Conservation (phyloP, 345 rosid species). For the Citrus glauca region DNA sequence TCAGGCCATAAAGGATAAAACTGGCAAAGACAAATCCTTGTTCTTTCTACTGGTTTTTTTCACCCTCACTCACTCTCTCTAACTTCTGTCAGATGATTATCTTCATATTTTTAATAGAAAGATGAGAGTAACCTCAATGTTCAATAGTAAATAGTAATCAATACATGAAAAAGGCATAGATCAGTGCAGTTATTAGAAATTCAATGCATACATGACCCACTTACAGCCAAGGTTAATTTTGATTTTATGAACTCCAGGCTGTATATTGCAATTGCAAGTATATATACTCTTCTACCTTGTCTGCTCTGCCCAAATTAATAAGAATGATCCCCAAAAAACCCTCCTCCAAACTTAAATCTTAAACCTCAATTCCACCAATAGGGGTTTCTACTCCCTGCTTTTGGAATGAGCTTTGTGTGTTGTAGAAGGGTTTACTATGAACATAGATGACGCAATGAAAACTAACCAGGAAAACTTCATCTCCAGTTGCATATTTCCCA, state of each 20-base stretch:
- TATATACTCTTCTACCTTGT: background rate
- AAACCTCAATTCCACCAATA: background rate
- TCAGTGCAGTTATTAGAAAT: background rate
- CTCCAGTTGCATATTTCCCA: slow-evolving; percentile 78
- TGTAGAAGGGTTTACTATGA: background rate
- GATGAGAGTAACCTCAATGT: background rate
- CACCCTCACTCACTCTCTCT: background rate
- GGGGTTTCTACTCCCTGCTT: background rate
- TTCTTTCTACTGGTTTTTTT: background rate
- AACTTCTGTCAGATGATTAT: background rate
- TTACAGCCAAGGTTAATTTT: background rate
- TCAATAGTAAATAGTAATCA: background rate
- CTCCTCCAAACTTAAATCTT: background rate
- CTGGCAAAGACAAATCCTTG: background rate
- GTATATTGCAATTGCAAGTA: background rate
- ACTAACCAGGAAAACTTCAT: slow-evolving; percentile 69
- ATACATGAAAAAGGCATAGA: background rate
- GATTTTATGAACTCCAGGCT: background rate
- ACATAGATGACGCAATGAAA: slow-evolving; percentile 9
- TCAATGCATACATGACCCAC: background rate
- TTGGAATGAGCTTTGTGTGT: background rate
- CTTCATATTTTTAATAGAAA: background rate
- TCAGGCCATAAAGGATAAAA: background rate
- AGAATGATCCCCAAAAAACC: background rate
- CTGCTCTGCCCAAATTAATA: background rate